These are phyloP conservation scores for Colletotrichum acutatum DNA, from an alignment of 2,329 filamentous ascomycete genomes.

Conservation along the genomic window DNA sequence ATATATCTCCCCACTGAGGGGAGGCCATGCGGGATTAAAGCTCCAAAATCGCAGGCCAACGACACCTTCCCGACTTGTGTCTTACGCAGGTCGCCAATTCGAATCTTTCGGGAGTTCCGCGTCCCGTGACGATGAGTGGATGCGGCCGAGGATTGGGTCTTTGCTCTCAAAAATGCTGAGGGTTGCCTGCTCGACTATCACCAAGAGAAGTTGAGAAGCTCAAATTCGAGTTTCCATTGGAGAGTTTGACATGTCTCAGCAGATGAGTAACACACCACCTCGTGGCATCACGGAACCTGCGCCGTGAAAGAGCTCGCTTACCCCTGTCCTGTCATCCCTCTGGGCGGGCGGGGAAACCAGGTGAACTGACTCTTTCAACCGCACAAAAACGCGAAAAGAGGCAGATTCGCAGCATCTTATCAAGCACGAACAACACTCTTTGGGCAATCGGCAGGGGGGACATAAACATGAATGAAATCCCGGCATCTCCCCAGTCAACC, in stretches of 20 bases:
- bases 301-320: constrained; percentile 28
- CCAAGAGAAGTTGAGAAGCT: constrained; percentile 4
- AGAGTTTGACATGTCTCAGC: constrained; percentile 17
- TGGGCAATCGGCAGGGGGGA: constrained; percentile 1
- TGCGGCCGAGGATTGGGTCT: constrained; percentile 24
- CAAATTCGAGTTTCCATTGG: constrained; percentile 24
- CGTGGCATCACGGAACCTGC: constrained; percentile 25
- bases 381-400: constrained; percentile 10
- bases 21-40: neutral
- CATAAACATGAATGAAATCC: constrained; percentile 21
- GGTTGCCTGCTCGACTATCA: constrained; percentile 25
- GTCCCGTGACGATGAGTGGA: constrained; percentile 27
- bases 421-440: neutral
- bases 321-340: constrained; percentile 24
- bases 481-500: neutral
- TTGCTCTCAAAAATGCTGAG: constrained; percentile 4
- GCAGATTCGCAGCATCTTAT: constrained; percentile 11
- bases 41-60: neutral
- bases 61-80: neutral
- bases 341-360: constrained; percentile 9
- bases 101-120: constrained; percentile 12
- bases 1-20: constrained; percentile 2
- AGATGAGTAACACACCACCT: constrained; percentile 29
- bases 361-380: constrained; percentile 7
- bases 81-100: neutral